A percentile compares a stretch with the other conserved stretches of the same genome.
phyloP scores from a whole-genome alignment of 176 grass and related monocot species.

The Aegilops umbellulata region DNA sequence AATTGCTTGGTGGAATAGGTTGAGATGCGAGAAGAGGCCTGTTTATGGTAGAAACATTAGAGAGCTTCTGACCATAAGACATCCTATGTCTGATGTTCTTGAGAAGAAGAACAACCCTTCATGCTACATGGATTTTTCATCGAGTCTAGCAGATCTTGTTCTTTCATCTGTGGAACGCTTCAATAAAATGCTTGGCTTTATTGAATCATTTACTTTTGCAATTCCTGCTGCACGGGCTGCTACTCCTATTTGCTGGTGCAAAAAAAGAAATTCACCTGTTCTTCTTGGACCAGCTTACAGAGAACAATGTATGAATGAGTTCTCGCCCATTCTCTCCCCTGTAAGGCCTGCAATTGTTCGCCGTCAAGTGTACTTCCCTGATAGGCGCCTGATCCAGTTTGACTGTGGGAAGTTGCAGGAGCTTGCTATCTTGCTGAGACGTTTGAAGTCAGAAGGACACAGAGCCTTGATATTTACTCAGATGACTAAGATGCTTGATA shows the following conservation, averaged over 20 bases:
- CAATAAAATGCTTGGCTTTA: conserved; percentile 75
- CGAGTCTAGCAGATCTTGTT: conserved; percentile 70
- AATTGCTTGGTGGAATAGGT: conserved; percentile 93
- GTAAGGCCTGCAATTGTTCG: conserved; percentile 90
- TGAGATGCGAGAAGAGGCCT: conserved; percentile 76
- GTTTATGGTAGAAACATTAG: conserved; percentile 81
- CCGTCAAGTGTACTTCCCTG: conserved; percentile 94
- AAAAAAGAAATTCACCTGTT: conserved; percentile 69
- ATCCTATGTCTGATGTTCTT: conserved; percentile 68
- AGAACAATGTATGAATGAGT: conserved; percentile 52
- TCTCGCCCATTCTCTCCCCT: conserved; percentile 66
- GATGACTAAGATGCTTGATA: conserved; percentile 99
- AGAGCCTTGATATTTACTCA: conserved; percentile 99
- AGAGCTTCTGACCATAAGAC: conserved; percentile 70
- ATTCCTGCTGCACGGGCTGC: conserved; percentile 91
- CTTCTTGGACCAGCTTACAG: conserved; percentile 61
- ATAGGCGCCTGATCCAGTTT: conserved; percentile 96
- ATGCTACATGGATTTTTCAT: conserved; percentile 80
- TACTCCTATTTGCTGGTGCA: conserved; percentile 77
- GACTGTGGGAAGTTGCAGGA: conserved; percentile 99
- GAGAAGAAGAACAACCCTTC: conserved; percentile 79
- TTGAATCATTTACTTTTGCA: conserved; percentile 95
- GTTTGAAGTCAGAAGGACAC: conserved; percentile 84
- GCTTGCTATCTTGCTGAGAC: conserved; percentile 77
- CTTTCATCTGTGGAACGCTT: conserved; percentile 75